Base-by-base conservation (phyloP, 495 filamentous ascomycete species). In the Lasiosphaeria hispida region DNA sequence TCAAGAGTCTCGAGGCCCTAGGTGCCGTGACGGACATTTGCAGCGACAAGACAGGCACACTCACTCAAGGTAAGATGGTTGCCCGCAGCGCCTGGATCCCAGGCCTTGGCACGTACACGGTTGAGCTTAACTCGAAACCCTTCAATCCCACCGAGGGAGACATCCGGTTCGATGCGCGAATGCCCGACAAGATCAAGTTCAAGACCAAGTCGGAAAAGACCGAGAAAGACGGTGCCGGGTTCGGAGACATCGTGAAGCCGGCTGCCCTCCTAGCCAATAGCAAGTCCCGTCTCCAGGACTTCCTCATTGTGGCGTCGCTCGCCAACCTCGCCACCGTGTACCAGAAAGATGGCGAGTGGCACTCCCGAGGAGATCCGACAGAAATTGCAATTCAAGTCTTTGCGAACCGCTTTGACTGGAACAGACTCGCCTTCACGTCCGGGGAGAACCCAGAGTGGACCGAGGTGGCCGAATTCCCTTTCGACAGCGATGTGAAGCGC, bases 1-100 rank as follows among this genome's bases (percentile, higher is more conserved):
- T 92, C 23, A 85, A 85, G 58, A 85, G 86, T 15, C 79, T 94
- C 10, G 90, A 93, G 69, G 89, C 90, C 0, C 83, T 94, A 37
- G 90, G 89, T 17, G 90, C 88, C 34, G 87, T 93, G 33, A 92
- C 88, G 35, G 90, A 92, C 60, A 92, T 94, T 55, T 93, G 89
- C 70, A 90, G 86, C 7, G 90, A 94, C 70, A 94, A 94, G 66
- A 94, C 90, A 0, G 90, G 90, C 1, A 94, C 90, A 0, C 72
- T 93, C 11, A 94, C 90, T 0, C 83, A 87, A 66, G 86, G 85
- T 13, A 74, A 85, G 64, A 79, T 91, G 88, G 85, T 93, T 7
- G 86, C 88, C 4, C 82, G 85, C 49, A 85, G 88, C 59, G 88
- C 85, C 3, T 96, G 91, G 91, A 76, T 96, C 51, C 90, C 89